Conservation (phyloP, 2,329 filamentous ascomycete genomes). For the Scopulariopsis brevicaulis region DNA sequence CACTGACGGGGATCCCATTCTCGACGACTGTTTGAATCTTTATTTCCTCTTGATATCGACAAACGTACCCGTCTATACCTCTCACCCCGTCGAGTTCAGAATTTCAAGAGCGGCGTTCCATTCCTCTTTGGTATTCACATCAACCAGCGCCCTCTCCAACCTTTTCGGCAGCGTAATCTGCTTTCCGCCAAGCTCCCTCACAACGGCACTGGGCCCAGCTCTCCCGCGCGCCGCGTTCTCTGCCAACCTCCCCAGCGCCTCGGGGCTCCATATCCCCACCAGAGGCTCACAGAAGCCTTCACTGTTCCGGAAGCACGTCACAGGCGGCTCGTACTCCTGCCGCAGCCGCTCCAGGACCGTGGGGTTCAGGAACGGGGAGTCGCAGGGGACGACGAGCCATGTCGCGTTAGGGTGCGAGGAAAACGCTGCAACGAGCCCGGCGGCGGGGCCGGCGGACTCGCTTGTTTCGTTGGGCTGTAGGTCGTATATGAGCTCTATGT, state of each 20-base stretch:
- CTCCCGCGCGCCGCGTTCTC: background rate
- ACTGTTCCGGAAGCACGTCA: background rate
- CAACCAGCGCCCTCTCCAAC: background rate
- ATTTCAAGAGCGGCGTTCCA: background rate
- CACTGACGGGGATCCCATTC: background rate
- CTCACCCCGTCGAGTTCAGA: background rate
- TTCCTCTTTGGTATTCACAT: background rate
- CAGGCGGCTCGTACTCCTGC: background rate
- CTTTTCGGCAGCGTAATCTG: background rate
- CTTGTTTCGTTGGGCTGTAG: background rate
- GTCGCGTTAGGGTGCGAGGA: background rate
- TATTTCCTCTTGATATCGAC: too few species aligned
- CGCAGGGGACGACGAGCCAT: background rate
- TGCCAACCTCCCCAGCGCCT: background rate
- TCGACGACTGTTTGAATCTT: too few species aligned
- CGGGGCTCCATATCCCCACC: background rate
- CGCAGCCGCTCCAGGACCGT: background rate
- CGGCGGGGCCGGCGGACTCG: background rate
- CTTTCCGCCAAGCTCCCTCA: background rate
- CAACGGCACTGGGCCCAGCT: background rate
- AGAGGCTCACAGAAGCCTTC: background rate
- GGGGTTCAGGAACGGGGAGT: background rate
- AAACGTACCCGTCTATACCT: background rate
- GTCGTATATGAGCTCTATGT: background rate
- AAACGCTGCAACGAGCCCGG: background rate